These are phyloP conservation scores for Isoetes engelmannii DNA, from an alignment of 83 land plant species.

Conservation along the genomic window DNA sequence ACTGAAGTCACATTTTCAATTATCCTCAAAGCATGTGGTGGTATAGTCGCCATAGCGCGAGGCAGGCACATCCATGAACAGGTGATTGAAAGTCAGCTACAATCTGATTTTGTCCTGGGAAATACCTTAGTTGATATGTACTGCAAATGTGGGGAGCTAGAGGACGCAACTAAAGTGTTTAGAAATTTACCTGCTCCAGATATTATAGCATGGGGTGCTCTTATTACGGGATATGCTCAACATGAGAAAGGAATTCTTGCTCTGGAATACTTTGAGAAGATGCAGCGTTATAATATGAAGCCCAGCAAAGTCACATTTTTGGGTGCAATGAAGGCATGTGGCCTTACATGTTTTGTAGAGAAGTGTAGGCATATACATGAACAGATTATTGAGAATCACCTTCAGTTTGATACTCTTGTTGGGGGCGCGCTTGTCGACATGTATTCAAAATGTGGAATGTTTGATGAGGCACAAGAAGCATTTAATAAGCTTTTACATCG, in stretches of 20 bases:
- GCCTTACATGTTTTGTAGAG: slow-evolving; percentile 27
- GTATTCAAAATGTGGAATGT: background rate
- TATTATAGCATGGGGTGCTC: slow-evolving; percentile 24
- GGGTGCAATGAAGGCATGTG: slow-evolving; percentile 27
- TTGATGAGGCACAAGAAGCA: slow-evolving; percentile 12
- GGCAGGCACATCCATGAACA: slow-evolving; percentile 42
- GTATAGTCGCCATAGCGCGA: background rate
- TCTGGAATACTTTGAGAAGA: slow-evolving; percentile 28
- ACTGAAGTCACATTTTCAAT: slow-evolving; percentile 39
- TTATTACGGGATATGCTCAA: slow-evolving; percentile 40
- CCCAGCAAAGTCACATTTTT: slow-evolving; percentile 42
- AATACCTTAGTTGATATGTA: slow-evolving; percentile 53
- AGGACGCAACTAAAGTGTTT: slow-evolving; percentile 31
- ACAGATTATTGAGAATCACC: slow-evolving; percentile 35
- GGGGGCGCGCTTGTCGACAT: slow-evolving; percentile 20
- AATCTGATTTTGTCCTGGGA: slow-evolving; percentile 26
- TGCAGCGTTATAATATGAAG: slow-evolving; percentile 24
- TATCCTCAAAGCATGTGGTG: slow-evolving; percentile 38
- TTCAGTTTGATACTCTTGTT: slow-evolving; percentile 28
- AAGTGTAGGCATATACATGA: slow-evolving; percentile 42
- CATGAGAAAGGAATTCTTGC: slow-evolving; percentile 43
- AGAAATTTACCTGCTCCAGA: no score
- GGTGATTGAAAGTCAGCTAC: slow-evolving; percentile 14
- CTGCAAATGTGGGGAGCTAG: slow-evolving; percentile 32
- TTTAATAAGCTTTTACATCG: slow-evolving; percentile 18